Base-by-base conservation (phyloP, 2,329 filamentous ascomycete genomes). In the Fusarium fujikuroi region DNA sequence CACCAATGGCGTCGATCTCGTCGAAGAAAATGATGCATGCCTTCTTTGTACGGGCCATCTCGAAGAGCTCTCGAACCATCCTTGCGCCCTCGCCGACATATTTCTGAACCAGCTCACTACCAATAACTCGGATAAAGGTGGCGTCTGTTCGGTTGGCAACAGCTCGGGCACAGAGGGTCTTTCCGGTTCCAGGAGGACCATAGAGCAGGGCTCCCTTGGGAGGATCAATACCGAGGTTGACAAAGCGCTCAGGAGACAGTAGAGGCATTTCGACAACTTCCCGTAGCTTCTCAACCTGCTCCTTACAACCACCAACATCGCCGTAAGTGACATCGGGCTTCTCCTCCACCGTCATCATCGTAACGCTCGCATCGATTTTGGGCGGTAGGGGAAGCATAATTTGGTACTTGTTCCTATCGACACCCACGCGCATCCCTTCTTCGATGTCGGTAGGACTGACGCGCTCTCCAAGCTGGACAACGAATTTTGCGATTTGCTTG, bases 291-390 rank as follows among this genome's bases (percentile, higher is more conserved):
- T 99, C 96, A 44, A 99, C 97, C 85, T 99, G 96, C 84, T 99
- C 96, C 85, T 99, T 99, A 90, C 95, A 98, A 63, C 96, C 96
- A 84, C 96, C 96, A 44, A 99, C 95, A 86, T 99, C 96, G 77
- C 96, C 96, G 79, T 99, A 99, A 72, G 96, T 99, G 70, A 99
- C 96, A 83, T 99, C 96, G 21, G 96, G 96, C 88, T 99, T 99
- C 86, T 99, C 96, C 87, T 99, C 96, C 74, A 99, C 96, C 57
- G 96, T 98, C 96, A 99, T 99, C 96, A 99, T 99, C 43, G 96
- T 99, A 76, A 99, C 96, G 77, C 94, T 97, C 60, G 96, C 95
- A 80, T 99, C 96, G 86, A 99, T 99, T 89, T 98, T 99, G 40
- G 96, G 96, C 47, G 96, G 96, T 61, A 99, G 86, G 40, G 96